Evolutionary conservation across 2,329 filamentous ascomycete genomes (phyloP), one percentile per base, ranked within the genome.

Genomic region (Zopfia rhizophila): DNA sequence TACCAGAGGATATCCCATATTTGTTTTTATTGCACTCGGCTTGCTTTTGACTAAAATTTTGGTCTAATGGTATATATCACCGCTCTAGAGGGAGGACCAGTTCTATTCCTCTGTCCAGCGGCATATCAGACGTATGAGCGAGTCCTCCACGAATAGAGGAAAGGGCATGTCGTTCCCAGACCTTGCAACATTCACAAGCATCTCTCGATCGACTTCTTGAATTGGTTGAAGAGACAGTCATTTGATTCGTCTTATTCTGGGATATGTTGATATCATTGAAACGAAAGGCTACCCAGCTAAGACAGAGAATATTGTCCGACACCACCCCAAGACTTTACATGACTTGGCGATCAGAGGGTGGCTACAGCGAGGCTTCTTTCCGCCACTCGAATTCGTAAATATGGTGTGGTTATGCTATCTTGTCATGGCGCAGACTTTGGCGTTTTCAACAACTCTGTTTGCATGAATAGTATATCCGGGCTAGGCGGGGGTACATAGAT

Each of bases 1-100:
- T 0, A 64, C 70, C 25, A 74, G 74, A 2, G 74, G 73, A 3
- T 78, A 78, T 45, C 63, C 72, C 13, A 65, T 78, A 11, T 78
- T 75, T 45, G 62, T 68, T 17, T 30, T 58, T 14, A 41, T 72
- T 3, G 57, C 68, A 5, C 41, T 68, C 0, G 60, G 64, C 0
- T 53, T 74, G 3, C 55, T 77, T n/a, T 38, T 73, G 12, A 40
- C 69, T 2, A 74, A 77, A 33, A 66, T 74, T 50, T 24, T 56
- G 1, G 60, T 73, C 0, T 76, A 72, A 73, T 64, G 61, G 48
- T 35, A 68, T 18, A 53, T 53, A 22, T 57, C 55, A n/a, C n/a
- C n/a, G 68, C n/a, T n/a, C n/a, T n/a, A n/a, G n/a, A n/a, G n/a
- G n/a, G n/a, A n/a, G n/a, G n/a, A n/a, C n/a, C n/a, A n/a, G n/a